Base-by-base conservation (phyloP, 2,329 filamentous ascomycete species). In the Akanthomyces uredinophilus region DNA sequence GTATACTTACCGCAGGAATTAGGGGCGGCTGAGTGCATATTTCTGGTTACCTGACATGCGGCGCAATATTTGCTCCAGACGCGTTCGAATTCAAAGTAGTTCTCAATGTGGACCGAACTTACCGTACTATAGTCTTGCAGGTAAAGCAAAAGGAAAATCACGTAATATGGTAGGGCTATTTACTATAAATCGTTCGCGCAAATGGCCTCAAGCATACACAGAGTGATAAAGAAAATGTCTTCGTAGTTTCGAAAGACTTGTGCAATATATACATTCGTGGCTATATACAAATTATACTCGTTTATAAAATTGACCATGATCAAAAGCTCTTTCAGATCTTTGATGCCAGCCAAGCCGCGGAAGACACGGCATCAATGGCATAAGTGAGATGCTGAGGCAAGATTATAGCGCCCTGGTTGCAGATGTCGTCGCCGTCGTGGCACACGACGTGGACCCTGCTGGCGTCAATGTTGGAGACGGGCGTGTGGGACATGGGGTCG, bases 381-480 rank as follows among this genome's bases (percentile, higher is more conserved):
- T 73, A 73, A 0, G 68, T 72, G 27, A 73, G 49, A 56, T 74
- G 72, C 20, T 54, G 51, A 2, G 65, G 60, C 0, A 68, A 20
- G 35, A 72, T 70, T 8, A 74, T 63, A 35, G 66, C 62, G 14
- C 72, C 71, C 11, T 67, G 67, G 1, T 67, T 37, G 63, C 73
- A 74, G 43, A 74, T 70, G 53, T 71, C 64, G 62, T 72, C 71
- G 7, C 67, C 69, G 5, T 54, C 43, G 43, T 72, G 70, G 62
- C 71, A 72, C 37, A 70, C 57, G 22, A 68, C 63, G 13, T 65
- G 63, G 24, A 70, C 64, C 29, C 64, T 64, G 11, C 61, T 64
- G 14, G 63, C 11, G 22, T 67, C 67, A 46, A 70, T 64, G 20
- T 68, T 70, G 39, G 64, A 37, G 14, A 72, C 56, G 11, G 69